Conservation (phyloP, 2,329 filamentous ascomycete species). For the Botrytis byssoidea region DNA sequence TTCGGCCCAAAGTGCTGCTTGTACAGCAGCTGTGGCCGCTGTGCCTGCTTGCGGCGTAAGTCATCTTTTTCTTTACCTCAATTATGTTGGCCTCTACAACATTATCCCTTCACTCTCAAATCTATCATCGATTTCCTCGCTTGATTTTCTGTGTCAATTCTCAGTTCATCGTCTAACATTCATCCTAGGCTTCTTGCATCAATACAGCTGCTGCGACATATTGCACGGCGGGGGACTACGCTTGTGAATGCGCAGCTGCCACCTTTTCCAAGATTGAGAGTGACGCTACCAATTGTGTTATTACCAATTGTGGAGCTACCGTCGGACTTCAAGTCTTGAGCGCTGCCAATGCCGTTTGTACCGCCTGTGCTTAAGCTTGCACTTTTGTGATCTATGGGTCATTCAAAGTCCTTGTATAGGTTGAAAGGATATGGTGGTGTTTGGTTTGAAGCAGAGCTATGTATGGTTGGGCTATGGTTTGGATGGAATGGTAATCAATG, state of each 20-base stretch:
- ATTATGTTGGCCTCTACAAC: background rate
- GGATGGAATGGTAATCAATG: background rate
- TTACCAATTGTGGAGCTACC: background rate
- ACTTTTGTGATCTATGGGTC: background rate
- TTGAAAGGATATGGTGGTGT: background rate
- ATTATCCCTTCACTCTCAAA: background rate
- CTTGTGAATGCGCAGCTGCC: slow-evolving; percentile 14
- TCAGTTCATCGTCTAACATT: background rate
- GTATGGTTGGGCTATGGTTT: background rate
- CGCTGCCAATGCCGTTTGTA: background rate
- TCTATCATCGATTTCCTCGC: too few relatives aligned
- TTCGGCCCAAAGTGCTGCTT: slow-evolving; percentile 15
- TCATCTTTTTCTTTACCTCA: background rate
- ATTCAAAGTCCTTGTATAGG: too few relatives aligned
- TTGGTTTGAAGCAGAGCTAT: background rate
- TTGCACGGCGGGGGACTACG: background rate
- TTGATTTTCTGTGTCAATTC: background rate
- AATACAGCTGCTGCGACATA: background rate
- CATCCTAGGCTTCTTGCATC: slow-evolving; percentile 9
- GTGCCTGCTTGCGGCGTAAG: slow-evolving; percentile 17
- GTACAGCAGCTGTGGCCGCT: background rate
- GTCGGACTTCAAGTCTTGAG: background rate
- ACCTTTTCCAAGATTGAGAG: background rate
- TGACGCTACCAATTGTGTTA: background rate
- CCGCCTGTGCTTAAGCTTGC: slow-evolving; percentile 9